Evolutionary conservation across 805 yeast species (phyloP), one percentile per base, ranked within the genome.

Genomic region (Wilhelminamyces savonicus): DNA sequence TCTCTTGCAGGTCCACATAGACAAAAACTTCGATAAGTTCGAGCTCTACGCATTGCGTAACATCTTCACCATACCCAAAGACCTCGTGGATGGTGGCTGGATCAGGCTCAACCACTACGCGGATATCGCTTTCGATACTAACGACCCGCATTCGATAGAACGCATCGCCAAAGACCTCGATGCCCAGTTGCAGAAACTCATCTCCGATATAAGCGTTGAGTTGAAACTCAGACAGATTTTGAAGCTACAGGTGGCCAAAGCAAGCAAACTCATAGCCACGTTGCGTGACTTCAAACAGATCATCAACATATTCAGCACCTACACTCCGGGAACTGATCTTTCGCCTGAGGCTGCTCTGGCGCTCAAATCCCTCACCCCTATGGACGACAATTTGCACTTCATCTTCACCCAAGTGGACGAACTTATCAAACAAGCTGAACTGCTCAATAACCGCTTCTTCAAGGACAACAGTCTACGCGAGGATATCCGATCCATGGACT

Each of bases 41-140:
- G 97, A 88, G 56, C 59, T 86, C 20, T 88, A 88, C 54, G 72
- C 83, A 2, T 57, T 85, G 29, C 60, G 95, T 46, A 88, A 88
- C 49, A 74, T 88, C 9, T 63, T 88, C 31, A 71, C 70, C 9
- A 60, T 88, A 12, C 95, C 95, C 0, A 56, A 55, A 4, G 82
- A 77, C 10, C 59, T 84, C 20, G 65, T 81, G 1, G 69, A 68
- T 3, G 71, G 61, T 9, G 94, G 95, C 5, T 76, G 74, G 64
- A 58, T 88, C 32, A 54, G 80, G 27, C 58, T 87, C 27, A 68
- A 67, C 28, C 92, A 85, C 47, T 92, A 88, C 34, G 67, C 71
- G 29, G 74, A 67, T 2, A 44, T 82, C n/a, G 56, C 43, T 10
- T 52, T 50, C 27, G 13, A 22, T n/a, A n/a, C n/a, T n/a, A n/a